Conservation (phyloP, 495 filamentous ascomycete genomes). For the Tuber calosporum region DNA sequence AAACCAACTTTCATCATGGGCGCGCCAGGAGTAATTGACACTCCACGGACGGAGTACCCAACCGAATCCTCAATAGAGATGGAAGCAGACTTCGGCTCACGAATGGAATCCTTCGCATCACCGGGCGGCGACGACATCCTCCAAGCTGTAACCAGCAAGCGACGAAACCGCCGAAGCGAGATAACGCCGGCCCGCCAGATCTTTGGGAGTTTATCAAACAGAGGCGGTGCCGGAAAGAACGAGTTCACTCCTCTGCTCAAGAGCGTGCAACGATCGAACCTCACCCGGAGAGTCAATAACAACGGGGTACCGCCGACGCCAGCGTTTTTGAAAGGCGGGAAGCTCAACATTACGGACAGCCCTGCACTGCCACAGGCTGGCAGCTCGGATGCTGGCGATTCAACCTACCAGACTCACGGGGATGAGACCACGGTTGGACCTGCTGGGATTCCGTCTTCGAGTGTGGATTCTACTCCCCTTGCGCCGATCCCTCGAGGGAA, state of each 20-base stretch:
- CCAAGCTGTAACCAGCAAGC: conserved; percentile 49
- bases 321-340: conserved; percentile 55
- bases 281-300: conserved; percentile 55
- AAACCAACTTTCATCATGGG: conserved; percentile 23
- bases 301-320: conserved; percentile 61
- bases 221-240: conserved; percentile 53
- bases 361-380: conserved; percentile 55
- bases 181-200: conserved; percentile 59
- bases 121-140: conserved; percentile 67
- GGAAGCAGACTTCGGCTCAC: conserved; percentile 32
- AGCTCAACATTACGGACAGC: conserved; percentile 57
- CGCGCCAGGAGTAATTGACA: conserved; percentile 27
- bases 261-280: conserved; percentile 75
- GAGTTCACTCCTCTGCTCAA: conserved; percentile 94
- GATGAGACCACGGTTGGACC: conserved; percentile 35
- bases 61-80: conserved; percentile 30
- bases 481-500: conserved; percentile 54
- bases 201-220: conserved; percentile 46
- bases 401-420: conserved; percentile 52
- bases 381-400: conserved; percentile 49
- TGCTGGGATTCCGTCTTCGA: conserved; percentile 55
- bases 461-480: conserved; percentile 77
- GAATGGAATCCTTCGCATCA: conserved; percentile 65
- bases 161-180: conserved; percentile 63
- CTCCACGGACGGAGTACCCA: conserved; percentile 23